Evolutionary conservation across 2,329 filamentous ascomycete species (phyloP), one percentile per base, ranked within the genome.

Genomic region (Aspergillus glaucus): DNA sequence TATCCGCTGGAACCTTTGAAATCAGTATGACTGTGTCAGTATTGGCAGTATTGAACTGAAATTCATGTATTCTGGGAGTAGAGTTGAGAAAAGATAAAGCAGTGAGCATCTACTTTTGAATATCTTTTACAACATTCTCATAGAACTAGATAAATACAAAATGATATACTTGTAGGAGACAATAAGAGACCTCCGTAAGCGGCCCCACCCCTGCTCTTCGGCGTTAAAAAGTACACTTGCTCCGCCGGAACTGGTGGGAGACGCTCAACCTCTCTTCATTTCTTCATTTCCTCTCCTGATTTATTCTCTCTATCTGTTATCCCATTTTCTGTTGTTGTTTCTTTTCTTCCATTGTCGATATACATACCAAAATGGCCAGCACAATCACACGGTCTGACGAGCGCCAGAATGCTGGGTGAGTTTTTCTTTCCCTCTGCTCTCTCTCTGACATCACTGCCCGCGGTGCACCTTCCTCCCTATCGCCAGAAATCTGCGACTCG

Each of bases 331-430:
- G 50, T 53, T 50, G 44, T 46, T 49, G 45, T 48, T 46, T 45
- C 46, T 43, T 52, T 48, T 49, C 46, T 45, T 42, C 49, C 44
- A 48, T 45, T 45, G 43, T 45, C 50, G n/a, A 44, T 43, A 49
- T 34, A 50, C 51, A 51, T 46, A 47, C 46, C 50, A 65, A 56
- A 21, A 79, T 80, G 77, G 63, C 77, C 48, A 74, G 74, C 66
- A 76, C 75, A 40, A 66, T 79, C 60, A 70, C 77, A 56, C 73
- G 74, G 54, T 62, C 69, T 51, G 75, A 78, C 51, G 75, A 77
- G 55, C 65, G 68, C 54, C 69, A 72, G 48, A 72, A 71, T 65
- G 74, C 74, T 69, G 75, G 75, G 77, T 79, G 64, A 73, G 77
- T 77, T 50, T 50, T 46, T 48, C 51, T 36, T 26, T 46, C 40